phyloP scores from a whole-genome alignment of 2,329 filamentous ascomycete genomes.

The Gaeumannomyces tritici region DNA sequence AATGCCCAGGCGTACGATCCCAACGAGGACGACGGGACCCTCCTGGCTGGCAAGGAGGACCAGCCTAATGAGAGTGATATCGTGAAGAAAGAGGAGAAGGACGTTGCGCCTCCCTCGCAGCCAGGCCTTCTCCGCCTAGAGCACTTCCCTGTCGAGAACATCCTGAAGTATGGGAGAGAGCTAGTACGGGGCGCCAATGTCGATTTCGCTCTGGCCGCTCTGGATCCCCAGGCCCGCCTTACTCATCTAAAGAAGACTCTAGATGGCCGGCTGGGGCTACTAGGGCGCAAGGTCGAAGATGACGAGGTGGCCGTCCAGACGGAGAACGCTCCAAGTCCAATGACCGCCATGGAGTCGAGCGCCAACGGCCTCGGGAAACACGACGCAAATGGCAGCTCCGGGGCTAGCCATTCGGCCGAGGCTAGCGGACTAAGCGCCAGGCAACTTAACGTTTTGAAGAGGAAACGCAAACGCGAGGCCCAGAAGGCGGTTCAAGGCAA shows the following conservation, averaged over 20 bases:
- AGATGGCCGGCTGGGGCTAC: slow-evolving; percentile 68
- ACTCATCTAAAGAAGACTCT: slow-evolving; percentile 86
- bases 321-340: slow-evolving; percentile 42
- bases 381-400: slow-evolving; percentile 18
- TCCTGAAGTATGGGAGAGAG: slow-evolving; percentile 76
- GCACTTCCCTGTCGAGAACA: slow-evolving; percentile 65
- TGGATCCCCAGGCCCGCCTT: slow-evolving; percentile 74
- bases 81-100: slow-evolving; percentile 52
- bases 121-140: slow-evolving; percentile 63
- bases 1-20: slow-evolving; percentile 85
- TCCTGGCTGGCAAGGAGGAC: slow-evolving; percentile 27
- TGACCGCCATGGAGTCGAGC: slow-evolving; percentile 32
- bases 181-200: slow-evolving; percentile 78
- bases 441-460: slow-evolving; percentile 88
- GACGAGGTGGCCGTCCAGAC: slow-evolving; percentile 60
- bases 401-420: slow-evolving; percentile 33
- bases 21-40: slow-evolving; percentile 58
- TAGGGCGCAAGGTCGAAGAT: slow-evolving; percentile 77
- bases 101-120: slow-evolving; percentile 33
- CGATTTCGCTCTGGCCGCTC: slow-evolving; percentile 71
- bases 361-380: slow-evolving; percentile 2
- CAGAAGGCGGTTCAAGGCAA: slow-evolving; percentile 82
- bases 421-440: slow-evolving; percentile 76
- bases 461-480: slow-evolving; percentile 84
- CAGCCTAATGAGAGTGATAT: slow-evolving; percentile 30